These are phyloP conservation scores for Fusarium clavum DNA, from an alignment of 2,329 filamentous ascomycete genomes.

Conservation along the genomic window DNA sequence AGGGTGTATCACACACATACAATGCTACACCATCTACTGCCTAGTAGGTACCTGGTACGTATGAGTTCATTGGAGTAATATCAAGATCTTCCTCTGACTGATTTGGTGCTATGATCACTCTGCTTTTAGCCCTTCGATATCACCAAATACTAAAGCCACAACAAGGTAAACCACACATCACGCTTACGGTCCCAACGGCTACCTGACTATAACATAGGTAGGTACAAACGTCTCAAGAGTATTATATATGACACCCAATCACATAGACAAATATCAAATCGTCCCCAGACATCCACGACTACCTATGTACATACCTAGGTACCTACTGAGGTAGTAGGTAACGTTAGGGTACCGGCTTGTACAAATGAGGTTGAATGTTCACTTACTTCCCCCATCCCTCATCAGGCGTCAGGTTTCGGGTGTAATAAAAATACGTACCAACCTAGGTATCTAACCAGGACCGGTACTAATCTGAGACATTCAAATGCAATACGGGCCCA, in stretches of 20 bases:
- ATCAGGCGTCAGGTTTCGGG: neutral
- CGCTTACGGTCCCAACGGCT: neutral
- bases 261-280: neutral
- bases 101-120: neutral
- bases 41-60: neutral
- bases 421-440: neutral
- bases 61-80: neutral
- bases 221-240: neutral
- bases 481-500: neutral
- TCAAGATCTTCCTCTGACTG: neutral
- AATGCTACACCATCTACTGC: neutral
- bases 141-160: neutral
- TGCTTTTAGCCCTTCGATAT: neutral
- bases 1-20: neutral
- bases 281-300: neutral
- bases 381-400: neutral
- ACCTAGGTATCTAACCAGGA: neutral
- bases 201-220: neutral
- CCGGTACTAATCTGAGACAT: conserved; percentile 4
- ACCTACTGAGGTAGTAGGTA: neutral
- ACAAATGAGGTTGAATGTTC: neutral
- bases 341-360: neutral
- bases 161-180: neutral
- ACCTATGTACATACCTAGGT: neutral
- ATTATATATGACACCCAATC: neutral